Percentiles rank a stretch among this genome's conserved stretches.
Evolutionary conservation across 2,329 filamentous ascomycete genomes (phyloP).

Genomic region (Verticillium albo-atrum): DNA sequence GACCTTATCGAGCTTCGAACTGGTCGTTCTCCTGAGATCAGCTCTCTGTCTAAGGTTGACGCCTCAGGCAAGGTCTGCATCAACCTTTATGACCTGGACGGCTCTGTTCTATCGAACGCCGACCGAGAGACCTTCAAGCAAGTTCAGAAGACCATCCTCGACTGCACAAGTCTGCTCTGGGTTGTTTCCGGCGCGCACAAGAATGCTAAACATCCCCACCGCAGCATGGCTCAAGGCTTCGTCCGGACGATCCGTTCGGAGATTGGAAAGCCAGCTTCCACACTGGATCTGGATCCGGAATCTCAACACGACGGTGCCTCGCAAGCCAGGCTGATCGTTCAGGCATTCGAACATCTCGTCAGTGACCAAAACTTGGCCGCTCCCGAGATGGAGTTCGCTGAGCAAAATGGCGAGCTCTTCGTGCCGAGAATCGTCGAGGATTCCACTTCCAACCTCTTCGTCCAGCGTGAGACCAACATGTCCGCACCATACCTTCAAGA

Average conservation of each 20-base stretch:
- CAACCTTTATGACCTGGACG: not conserved
- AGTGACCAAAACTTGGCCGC: not conserved
- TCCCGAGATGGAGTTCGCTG: not conserved
- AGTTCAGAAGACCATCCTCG: not conserved
- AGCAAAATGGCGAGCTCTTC: not conserved
- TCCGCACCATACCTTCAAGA: slow-evolving; percentile 7
- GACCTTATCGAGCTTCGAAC: slow-evolving; percentile 17
- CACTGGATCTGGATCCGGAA: not conserved
- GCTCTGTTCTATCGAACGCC: not conserved
- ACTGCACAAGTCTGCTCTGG: not conserved
- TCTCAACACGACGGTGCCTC: not conserved
- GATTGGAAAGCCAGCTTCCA: not conserved
- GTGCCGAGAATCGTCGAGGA: slow-evolving; percentile 12
- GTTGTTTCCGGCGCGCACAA: not conserved
- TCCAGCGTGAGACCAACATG: slow-evolving; percentile 14
- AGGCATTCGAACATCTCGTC: not conserved
- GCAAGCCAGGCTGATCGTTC: not conserved
- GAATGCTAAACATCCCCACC: not conserved
- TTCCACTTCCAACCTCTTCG: slow-evolving; percentile 11
- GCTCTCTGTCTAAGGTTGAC: slow-evolving; percentile 12
- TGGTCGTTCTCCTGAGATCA: slow-evolving; percentile 11
- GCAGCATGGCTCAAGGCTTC: not conserved
- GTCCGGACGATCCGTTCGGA: not conserved
- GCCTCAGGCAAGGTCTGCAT: not conserved
- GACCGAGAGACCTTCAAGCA: not conserved